Conservation (phyloP, 108 stramenopile genomes). For the Pseudonitzschia multiseries region DNA sequence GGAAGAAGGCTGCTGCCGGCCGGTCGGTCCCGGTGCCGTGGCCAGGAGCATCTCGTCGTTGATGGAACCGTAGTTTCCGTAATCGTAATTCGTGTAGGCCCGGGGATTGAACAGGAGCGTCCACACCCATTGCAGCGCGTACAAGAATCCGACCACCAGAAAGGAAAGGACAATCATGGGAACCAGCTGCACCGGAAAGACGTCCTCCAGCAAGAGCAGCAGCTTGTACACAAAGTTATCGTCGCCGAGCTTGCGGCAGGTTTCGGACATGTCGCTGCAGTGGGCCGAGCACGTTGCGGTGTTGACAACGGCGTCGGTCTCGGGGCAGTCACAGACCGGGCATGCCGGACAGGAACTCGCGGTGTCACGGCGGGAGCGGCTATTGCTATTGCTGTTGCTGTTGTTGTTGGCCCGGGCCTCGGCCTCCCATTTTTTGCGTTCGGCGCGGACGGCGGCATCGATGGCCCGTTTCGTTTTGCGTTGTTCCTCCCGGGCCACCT, state of each 20-base stretch:
- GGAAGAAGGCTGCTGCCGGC: constrained; percentile 8
- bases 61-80: constrained; percentile 10
- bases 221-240: constrained; percentile 20
- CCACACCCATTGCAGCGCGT: constrained; percentile 6
- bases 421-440: constrained; percentile 42
- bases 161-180: constrained; percentile 12
- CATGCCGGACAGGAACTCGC: constrained; percentile 29
- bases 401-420: constrained; percentile 20
- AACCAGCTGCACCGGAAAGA: constrained; percentile 17
- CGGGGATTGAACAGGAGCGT: constrained; percentile 25
- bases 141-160: constrained; percentile 4
- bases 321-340: constrained; percentile 33
- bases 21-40: constrained; percentile 9
- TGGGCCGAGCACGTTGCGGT: constrained; percentile 16
- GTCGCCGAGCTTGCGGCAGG: constrained; percentile 30
- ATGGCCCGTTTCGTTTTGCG: constrained; percentile 45
- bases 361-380: constrained; percentile 1
- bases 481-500: constrained; percentile 38
- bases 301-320: not conserved
- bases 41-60: constrained; percentile 19
- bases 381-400: not conserved
- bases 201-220: constrained; percentile 28
- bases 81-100: constrained; percentile 19
- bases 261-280: constrained; percentile 24
- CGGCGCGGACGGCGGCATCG: constrained; percentile 49